These are phyloP conservation scores for Auriscalpium vulgare DNA, from an alignment of 768 basidiomycete species.

Conservation along the genomic window DNA sequence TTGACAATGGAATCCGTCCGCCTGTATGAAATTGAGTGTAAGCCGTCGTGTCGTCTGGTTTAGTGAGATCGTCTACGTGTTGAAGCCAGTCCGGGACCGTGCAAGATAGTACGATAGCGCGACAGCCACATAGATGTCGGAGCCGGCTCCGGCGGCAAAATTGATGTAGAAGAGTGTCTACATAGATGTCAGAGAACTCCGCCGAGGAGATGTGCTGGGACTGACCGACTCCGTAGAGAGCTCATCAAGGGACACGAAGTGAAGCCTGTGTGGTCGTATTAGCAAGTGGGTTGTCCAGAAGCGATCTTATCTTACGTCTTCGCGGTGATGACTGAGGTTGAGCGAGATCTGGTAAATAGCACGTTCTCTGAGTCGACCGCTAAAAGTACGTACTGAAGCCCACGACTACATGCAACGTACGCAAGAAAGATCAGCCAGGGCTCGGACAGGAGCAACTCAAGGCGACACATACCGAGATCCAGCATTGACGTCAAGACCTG, in stretches of 20 bases:
- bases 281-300: background rate
- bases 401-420: background rate
- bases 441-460: background rate
- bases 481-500: conserved; percentile 1
- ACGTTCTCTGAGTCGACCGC: no score
- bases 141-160: conserved; percentile 41
- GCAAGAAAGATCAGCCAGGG: background rate
- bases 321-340: conserved; percentile 36
- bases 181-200: background rate
- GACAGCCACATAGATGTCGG: conserved; percentile 44
- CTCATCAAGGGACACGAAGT: conserved; percentile 11
- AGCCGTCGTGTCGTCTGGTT: no score
- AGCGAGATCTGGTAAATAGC: no score
- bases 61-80: conserved; percentile 23
- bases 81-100: conserved; percentile 43
- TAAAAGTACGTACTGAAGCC: background rate
- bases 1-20: conserved; percentile 47
- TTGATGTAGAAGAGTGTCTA: conserved; percentile 45
- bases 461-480: conserved; percentile 3
- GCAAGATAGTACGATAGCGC: conserved; percentile 42
- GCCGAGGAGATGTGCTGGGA: background rate
- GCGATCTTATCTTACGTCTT: conserved; percentile 35
- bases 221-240: background rate
- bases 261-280: conserved; percentile 26
- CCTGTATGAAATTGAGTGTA: background rate